Conservation (phyloP, 306 rosid species). For the Cucumis sativus region Cucumber_9930_V3 NC_026655.2:6477501-6478000, state of each 20-base stretch:
- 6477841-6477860: conserved; percentile 15
- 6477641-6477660: conserved; percentile 12
- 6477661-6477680: conserved; percentile 5
- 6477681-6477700: not conserved
- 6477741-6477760: conserved; percentile 10
- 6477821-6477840: conserved; percentile 7
- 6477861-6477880: conserved; percentile 17
- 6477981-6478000: conserved; percentile 6
- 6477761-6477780: conserved; percentile 23
- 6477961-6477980: conserved; percentile 14
- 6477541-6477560: not conserved
- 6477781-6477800: conserved; percentile 10
- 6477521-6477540: not conserved
- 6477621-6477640: conserved; percentile 7
- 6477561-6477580: not conserved
- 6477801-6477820: conserved; percentile 16
- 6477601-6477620: not conserved
- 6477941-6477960: conserved; percentile 12
- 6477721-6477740: not conserved
- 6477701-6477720: not conserved
- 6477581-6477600: not conserved
- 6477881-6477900: conserved; percentile 18
- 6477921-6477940: not conserved
- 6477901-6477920: conserved; percentile 8
- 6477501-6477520: not conserved